phyloP scores from a whole-genome alignment of 345 rosid genomes.

The Aegle marmelos region DNA sequence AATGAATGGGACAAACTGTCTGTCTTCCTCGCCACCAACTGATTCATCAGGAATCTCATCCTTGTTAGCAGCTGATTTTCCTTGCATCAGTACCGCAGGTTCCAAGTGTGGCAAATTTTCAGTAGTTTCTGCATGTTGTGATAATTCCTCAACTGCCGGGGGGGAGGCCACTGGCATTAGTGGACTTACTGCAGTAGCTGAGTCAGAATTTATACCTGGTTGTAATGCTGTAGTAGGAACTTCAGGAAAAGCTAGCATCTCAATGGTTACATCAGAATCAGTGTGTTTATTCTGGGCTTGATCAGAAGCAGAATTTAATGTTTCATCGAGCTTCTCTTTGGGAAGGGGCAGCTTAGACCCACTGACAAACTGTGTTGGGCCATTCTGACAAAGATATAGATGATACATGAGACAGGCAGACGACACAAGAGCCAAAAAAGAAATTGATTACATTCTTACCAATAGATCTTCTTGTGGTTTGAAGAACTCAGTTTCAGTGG shows the following conservation, averaged over 20 bases:
- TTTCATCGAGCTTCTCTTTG: conserved; percentile 60
- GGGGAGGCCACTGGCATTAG: conserved; percentile 16
- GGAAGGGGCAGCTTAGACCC: conserved; percentile 76
- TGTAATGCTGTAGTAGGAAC: conserved; percentile 57
- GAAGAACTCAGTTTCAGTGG: conserved; percentile 76
- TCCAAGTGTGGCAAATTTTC: conserved; percentile 35
- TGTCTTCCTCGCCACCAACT: conserved; percentile 37
- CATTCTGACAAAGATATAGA: conserved; percentile 52
- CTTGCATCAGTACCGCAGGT: conserved; percentile 26
- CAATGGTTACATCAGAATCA: conserved; percentile 57
- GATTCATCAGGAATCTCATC: conserved; percentile 29
- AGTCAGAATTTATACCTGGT: conserved; percentile 31
- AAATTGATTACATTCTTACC: conserved; percentile 40
- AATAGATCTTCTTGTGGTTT: conserved; percentile 86
- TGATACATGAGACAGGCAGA: conserved; percentile 20
- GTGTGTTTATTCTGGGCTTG: conserved; percentile 35
- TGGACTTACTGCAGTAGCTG: conserved; percentile 37
- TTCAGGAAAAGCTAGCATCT: conserved; percentile 66
- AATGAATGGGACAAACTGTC: conserved; percentile 59
- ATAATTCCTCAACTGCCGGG: conserved; percentile 32
- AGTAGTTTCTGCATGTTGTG: conserved; percentile 18
- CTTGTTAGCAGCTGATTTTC: conserved; percentile 25
- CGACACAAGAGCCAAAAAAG: conserved; percentile 10
- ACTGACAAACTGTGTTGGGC: conserved; percentile 68
- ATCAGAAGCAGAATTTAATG: conserved; percentile 27